These are phyloP conservation scores for Leptographium lundbergii DNA, from an alignment of 2,329 filamentous ascomycete genomes.

Conservation along the genomic window DNA sequence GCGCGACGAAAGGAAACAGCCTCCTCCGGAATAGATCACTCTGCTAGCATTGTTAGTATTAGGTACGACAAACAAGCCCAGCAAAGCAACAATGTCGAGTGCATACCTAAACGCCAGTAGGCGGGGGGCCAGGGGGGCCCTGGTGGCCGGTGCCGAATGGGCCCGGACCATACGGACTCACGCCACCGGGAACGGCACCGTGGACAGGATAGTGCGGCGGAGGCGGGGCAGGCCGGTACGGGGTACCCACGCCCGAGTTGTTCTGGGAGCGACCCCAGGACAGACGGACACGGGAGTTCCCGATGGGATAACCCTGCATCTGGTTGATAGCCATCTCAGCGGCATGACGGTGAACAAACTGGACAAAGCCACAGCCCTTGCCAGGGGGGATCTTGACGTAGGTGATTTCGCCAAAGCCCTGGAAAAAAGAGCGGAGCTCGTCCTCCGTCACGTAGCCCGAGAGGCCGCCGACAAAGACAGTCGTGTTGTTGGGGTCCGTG, in stretches of 20 bases:
- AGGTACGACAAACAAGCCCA: background rate
- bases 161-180: constrained; percentile 31
- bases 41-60: background rate
- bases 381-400: constrained; percentile 99
- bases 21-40: constrained; percentile 2
- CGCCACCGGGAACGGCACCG: constrained; percentile 18
- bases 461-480: constrained; percentile 92
- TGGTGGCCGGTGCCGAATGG: constrained; percentile 35
- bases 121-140: constrained; percentile 20
- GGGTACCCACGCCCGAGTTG: constrained; percentile 96
- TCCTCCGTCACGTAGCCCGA: constrained; percentile 98
- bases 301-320: constrained; percentile 99
- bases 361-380: constrained; percentile 97
- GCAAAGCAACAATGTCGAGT: background rate
- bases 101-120: constrained; percentile 12
- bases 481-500: constrained; percentile 98
- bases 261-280: constrained; percentile 98
- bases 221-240: constrained; percentile 82
- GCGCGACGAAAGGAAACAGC: constrained; percentile 13
- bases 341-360: constrained; percentile 96
- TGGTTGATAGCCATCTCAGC: constrained; percentile 99
- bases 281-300: constrained; percentile 92
- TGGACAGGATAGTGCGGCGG: constrained; percentile 38
- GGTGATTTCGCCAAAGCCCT: constrained; percentile 97
- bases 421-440: constrained; percentile 99